Evolutionary conservation across 257 asterid species (phyloP), one percentile per base, ranked within the genome.

Genomic region (Lithospermum erythrorhizon): DNA sequence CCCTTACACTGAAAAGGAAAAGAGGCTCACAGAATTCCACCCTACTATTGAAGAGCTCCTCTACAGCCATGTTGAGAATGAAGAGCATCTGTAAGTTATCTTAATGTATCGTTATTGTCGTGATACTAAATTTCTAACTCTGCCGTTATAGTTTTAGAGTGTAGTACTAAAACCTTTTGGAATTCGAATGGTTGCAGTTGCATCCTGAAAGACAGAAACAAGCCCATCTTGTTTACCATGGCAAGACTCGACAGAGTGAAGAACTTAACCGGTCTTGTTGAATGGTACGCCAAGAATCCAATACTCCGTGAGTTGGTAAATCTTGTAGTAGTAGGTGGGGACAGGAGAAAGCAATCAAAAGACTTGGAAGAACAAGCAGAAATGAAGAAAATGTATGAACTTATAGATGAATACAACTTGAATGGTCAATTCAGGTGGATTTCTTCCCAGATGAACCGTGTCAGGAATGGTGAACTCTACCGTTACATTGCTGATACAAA

Each of bases 391-490:
- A 66, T 66, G 70, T 58, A 66, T 58, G 57, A 58, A 45, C 70
- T 66, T 9, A 66, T 66, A 15, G 70, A 66, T n/a, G 24, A 27
- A 23, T 58, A 66, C 45, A 51, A 66, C 55, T 27, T 66, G 70
- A 58, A 66, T 4, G 70, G 70, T 15, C 70, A 66, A 30, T 66
- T 66, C 65, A 58, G 70, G 51, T 58, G 70, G 70, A 66, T 66
- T 57, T 58, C 64, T 27, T 58, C 70, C 37, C 70, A 66, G 23
- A 66, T 66, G 70, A 66, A 66, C 61, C 70, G 70, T 66, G 59
- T 58, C 15, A 48, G 70, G 53, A 66, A 66, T 6, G 70, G 70
- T 16, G 70, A 66, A 20, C 70, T 66, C 23, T 66, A 66, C 6
- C 70, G 70, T 1, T 66, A 66, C 59, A 66, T 66, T 21, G 70